Conservation (phyloP, 139 green algal genomes). For the Chlorella sp. region DNA sequence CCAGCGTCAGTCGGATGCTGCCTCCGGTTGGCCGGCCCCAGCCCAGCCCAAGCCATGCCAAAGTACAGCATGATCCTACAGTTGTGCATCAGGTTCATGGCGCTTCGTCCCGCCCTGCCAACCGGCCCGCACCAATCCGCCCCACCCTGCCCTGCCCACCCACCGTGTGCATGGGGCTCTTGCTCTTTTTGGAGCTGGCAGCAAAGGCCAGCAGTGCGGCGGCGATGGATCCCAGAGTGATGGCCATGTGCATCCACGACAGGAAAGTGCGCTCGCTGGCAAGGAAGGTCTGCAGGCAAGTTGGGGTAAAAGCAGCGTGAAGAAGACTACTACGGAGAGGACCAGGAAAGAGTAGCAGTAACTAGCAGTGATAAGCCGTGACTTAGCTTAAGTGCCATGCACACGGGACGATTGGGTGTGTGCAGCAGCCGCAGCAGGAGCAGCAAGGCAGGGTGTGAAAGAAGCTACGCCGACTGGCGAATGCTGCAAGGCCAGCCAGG, state of each 20-base stretch:
- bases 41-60: too few relatives aligned
- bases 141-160: neutral
- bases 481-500: too few relatives aligned
- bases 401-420: too few relatives aligned
- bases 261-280: conserved; percentile 97
- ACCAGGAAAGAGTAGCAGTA: neutral
- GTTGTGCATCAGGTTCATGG: neutral
- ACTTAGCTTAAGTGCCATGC: too few relatives aligned
- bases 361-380: too few relatives aligned
- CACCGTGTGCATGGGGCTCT: conserved; percentile 40
- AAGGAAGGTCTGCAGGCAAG: conserved; percentile 71
- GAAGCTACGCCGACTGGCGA: too few relatives aligned
- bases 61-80: neutral
- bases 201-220: conserved; percentile 84
- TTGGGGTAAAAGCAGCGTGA: neutral
- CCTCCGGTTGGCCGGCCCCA: too few relatives aligned
- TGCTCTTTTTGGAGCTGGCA: conserved; percentile 24
- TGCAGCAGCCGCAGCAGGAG: too few relatives aligned
- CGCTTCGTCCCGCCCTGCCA: neutral
- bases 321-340: neutral
- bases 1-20: too few relatives aligned
- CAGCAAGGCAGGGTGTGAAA: too few relatives aligned
- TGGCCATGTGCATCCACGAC: conserved; percentile 94
- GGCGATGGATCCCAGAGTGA: conserved; percentile 86
- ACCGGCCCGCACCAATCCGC: neutral